Evolutionary conservation across 1,284 basidiomycete genomes (phyloP).

Genomic region (Earliella scabrosa): DNA sequence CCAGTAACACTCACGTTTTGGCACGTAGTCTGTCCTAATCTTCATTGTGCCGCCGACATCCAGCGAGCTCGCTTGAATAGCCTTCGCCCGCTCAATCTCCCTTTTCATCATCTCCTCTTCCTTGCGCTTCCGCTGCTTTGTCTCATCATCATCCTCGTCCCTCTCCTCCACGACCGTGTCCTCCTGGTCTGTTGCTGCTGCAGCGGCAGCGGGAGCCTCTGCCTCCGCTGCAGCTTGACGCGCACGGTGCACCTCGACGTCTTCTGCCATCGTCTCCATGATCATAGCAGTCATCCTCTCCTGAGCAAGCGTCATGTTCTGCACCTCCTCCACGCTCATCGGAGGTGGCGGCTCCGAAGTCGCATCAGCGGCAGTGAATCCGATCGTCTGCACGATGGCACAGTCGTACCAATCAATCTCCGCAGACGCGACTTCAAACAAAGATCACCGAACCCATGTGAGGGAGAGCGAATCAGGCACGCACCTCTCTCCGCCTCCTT

Average conservation of each 20-base stretch:
- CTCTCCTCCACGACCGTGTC: conserved; percentile 79
- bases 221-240: conserved; percentile 81
- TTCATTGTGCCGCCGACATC: conserved; percentile 90
- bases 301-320: conserved; percentile 96
- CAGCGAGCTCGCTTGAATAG: conserved; percentile 76
- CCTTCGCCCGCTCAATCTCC: conserved; percentile 79
- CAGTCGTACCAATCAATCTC: conserved; percentile 99
- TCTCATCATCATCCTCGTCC: conserved; percentile 76
- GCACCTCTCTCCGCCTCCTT: conserved; percentile 85
- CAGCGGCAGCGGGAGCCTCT: conserved; percentile 75
- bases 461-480: conserved; percentile 38
- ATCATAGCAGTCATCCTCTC: conserved; percentile 99
- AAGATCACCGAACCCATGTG: too few species aligned
- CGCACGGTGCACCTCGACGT: conserved; percentile 80
- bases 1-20: conserved; percentile 71
- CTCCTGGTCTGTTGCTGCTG: conserved; percentile 59
- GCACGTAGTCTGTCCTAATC: conserved; percentile 96
- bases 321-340: conserved; percentile 92
- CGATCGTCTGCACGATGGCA: conserved; percentile 97
- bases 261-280: conserved; percentile 90
- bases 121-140: conserved; percentile 62
- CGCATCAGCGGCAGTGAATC: conserved; percentile 93
- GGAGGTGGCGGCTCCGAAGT: conserved; percentile 93
- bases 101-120: conserved; percentile 79
- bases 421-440: conserved; percentile 83